Evolutionary conservation across 176 grass and related monocot species (phyloP), one percentile per base, ranked within the genome.

Genomic region (Rhynchospora tenuis): DNA sequence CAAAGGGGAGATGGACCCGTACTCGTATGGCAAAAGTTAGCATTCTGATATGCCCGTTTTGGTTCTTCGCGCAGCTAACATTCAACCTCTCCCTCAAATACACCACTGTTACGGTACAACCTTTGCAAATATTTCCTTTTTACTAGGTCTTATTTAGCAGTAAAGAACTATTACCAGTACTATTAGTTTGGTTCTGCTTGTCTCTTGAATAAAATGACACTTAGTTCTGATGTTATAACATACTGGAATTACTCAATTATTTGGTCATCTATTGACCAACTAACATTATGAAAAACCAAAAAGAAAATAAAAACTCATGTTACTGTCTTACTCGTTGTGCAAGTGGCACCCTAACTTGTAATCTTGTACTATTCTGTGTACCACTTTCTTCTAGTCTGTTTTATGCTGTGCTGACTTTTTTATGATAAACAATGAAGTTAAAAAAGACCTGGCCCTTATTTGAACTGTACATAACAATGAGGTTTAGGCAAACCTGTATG

Each of bases 51-150:
- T 90, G 96, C 51, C 96, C 96, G 20, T 99, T 99, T 82, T 99
- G 96, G 96, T 99, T 95, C 68, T 88, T 95, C 10, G 96, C 96
- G 1, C 93, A 99, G 57, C 89, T 99, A 58, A 93, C 91, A 6
- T 99, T 99, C 91, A 98, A 98, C 80, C 89, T 98, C 1, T 98
- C 96, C 83, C 90, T 98, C 24, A 95, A 92, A 86, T 98, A 99
- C 82, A 99, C 96, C 46, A 99, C 96, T 44, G 96, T 99, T 29
- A 93, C 96, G 4, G 96, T 99, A 91, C 88, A 83, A 87, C 17
- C 62, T 68, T 76, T 76, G 48, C 24, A 55, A 50, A 55, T 54
- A 17, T 28, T 55, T 75, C 5, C 5, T 28, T 51, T 74, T 51
- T 74, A 44, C 71, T 51, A 46, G 71, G 22, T 74, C 16, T 23